phyloP scores from a whole-genome alignment of 31 red algal species.

The Odonthalia washingtoniensis region DNA sequence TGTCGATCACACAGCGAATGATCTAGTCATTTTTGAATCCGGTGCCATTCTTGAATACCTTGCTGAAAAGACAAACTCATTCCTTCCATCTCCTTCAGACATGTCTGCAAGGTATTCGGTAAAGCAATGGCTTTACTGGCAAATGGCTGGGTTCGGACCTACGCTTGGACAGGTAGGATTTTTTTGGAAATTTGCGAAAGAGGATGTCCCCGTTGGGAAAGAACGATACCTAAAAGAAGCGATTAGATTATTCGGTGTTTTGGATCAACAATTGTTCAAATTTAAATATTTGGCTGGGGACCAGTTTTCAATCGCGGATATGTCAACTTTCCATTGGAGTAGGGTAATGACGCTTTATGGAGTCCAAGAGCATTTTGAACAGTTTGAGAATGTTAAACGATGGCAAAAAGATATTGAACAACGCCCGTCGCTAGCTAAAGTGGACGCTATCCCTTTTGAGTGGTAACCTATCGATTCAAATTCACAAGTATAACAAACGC shows the following conservation, averaged over 20 bases:
- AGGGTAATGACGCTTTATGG: background rate
- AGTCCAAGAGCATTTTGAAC: background rate
- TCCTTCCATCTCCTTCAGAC: constrained; percentile 29
- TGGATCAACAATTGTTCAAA: constrained; percentile 51
- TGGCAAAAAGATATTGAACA: no score
- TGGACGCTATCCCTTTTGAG: no score
- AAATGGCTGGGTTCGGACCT: constrained; percentile 50
- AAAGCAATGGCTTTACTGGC: constrained; percentile 61
- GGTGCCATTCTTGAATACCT: constrained; percentile 85
- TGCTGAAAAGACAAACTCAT: constrained; percentile 62
- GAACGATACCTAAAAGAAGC: constrained; percentile 66
- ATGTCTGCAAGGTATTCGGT: constrained; percentile 25
- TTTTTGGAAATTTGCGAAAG: constrained; percentile 59
- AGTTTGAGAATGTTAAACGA: constrained; percentile 54
- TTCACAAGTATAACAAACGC: no score
- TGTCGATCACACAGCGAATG: constrained; percentile 53
- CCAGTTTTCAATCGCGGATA: constrained; percentile 64
- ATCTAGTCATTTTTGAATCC: constrained; percentile 69
- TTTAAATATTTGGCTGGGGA: constrained; percentile 29
- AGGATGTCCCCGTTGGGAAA: constrained; percentile 42
- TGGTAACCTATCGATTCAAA: no score
- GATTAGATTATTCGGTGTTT: constrained; percentile 49
- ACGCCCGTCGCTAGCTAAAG: no score
- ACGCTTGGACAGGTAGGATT: constrained; percentile 25
- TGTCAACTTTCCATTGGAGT: constrained; percentile 60